A percentile compares a stretch with the other conserved stretches of the same genome.
Evolutionary conservation across 371 early-diverging fungal genomes (phyloP).

Genomic region (Caulochytrium protostelioides): DNA sequence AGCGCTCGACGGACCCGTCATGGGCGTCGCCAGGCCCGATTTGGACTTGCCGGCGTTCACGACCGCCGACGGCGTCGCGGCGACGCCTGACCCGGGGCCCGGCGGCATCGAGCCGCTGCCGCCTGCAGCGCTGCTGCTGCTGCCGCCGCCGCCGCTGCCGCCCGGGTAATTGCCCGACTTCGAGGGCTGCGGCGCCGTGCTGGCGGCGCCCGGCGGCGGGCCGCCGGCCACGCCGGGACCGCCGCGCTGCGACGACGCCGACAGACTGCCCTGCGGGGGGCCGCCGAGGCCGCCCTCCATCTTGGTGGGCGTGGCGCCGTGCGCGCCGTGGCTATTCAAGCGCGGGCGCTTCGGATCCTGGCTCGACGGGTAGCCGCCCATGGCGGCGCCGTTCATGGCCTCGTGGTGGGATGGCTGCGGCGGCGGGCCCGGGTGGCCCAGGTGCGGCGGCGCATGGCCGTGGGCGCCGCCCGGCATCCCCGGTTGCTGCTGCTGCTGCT

Average conservation of each 20-base stretch:
- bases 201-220: too few species aligned
- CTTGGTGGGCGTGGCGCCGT: neutral
- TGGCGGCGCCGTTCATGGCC: neutral
- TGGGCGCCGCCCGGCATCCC: conserved; percentile 1
- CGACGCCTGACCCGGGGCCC: neutral
- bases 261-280: neutral
- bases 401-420: neutral
- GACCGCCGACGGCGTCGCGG: too few species aligned
- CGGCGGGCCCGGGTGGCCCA: neutral
- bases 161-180: too few species aligned
- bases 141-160: neutral
- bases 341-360: neutral
- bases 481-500: conserved; percentile 2
- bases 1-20: neutral
- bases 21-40: too few species aligned
- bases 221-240: conserved; percentile 2
- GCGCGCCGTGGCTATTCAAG: neutral
- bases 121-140: conserved; percentile 1
- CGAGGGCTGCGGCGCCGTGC: too few species aligned
- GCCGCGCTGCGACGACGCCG: conserved; percentile 1
- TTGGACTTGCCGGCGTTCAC: too few species aligned
- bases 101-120: conserved; percentile 1
- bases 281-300: conserved; percentile 6
- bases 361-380: neutral
- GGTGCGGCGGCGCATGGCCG: conserved; percentile 1